Base-by-base conservation (phyloP, 1,284 basidiomycete species). In the Thecaphora thlaspeos region DNA sequence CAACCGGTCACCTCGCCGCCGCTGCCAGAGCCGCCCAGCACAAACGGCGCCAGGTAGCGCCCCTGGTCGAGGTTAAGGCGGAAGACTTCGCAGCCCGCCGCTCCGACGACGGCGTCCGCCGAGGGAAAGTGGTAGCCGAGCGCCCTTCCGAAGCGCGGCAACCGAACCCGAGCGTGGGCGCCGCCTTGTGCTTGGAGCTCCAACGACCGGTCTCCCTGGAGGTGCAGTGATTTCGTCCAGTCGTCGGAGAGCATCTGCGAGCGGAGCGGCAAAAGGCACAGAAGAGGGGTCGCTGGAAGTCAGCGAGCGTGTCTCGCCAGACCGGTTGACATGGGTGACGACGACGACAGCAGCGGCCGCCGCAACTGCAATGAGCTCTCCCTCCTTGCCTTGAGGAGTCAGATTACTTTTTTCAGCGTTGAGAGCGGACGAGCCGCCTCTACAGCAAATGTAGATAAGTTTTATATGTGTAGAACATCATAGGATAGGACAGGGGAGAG, bases 221-320 rank as follows among this genome's bases (percentile, higher is more conserved):
- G 84, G 76, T 95, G 93, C 54, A 97, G 83, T n/a, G 89, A 88
- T 80, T 99, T 98, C 17, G 94, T 98, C 95, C 95, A 99, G 81
- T 99, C 95, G 76, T 91, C 88, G 1, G 93, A 96, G 11, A 99
- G 83, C 74, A 93, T 88, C 92, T 95, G 78, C 12, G 26, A 34
- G 32, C 3, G 17, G 51, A 24, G 18, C 21, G 28, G 24, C n/a
- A 9, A 9, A 28, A 11, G 26, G 26, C 7, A 28, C 11, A 5
- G 11, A 28, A 28, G 26, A 11, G 11, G 11, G 26, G 26, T 11
- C n/a, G n/a, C n/a, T n/a, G n/a, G n/a, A n/a, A n/a, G n/a, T n/a
- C n/a, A n/a, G n/a, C n/a, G n/a, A n/a, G n/a, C n/a, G n/a, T n/a
- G n/a, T n/a, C n/a, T n/a, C n/a, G n/a, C n/a, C n/a, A n/a, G n/a